Evolutionary conservation across 495 filamentous ascomycete genomes (phyloP).

Genomic region (Hyaloscypha hepaticicola): DNA sequence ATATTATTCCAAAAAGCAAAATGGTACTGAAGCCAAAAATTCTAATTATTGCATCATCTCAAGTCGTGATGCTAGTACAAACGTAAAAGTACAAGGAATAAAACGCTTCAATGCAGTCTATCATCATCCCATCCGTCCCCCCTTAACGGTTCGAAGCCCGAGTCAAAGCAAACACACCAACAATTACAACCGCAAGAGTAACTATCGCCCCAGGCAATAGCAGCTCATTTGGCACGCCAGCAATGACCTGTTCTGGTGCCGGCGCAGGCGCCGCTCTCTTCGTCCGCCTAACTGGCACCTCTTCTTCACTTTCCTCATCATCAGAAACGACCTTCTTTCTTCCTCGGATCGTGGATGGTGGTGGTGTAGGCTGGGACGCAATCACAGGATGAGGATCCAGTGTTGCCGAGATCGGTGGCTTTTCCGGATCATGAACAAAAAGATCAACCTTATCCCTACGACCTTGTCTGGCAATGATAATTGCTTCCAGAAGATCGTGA

Average conservation of each 20-base stretch:
- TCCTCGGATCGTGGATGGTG: constrained; percentile 56
- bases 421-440: constrained; percentile 91
- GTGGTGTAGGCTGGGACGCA: constrained; percentile 47
- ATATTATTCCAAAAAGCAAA: not conserved
- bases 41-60: constrained; percentile 16
- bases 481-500: constrained; percentile 87
- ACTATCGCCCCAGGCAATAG: constrained; percentile 92
- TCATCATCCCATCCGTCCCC: constrained; percentile 29
- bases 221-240: constrained; percentile 91
- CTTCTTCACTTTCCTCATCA: constrained; percentile 61
- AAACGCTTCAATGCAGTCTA: constrained; percentile 24
- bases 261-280: constrained; percentile 43
- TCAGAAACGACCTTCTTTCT: constrained; percentile 52
- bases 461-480: constrained; percentile 73
- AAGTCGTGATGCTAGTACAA: constrained; percentile 14
- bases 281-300: constrained; percentile 49
- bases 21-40: not conserved
- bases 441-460: constrained; percentile 91
- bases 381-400: constrained; percentile 64
- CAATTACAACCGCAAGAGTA: constrained; percentile 90
- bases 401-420: constrained; percentile 69
- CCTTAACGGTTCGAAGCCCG: constrained; percentile 64
- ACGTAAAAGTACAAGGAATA: constrained; percentile 19
- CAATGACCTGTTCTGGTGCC: constrained; percentile 72
- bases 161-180: constrained; percentile 88